Evolutionary conservation across 768 basidiomycete species (phyloP), one percentile per base, ranked within the genome.

Genomic region (Holtermanniella nyarrowii): DNA sequence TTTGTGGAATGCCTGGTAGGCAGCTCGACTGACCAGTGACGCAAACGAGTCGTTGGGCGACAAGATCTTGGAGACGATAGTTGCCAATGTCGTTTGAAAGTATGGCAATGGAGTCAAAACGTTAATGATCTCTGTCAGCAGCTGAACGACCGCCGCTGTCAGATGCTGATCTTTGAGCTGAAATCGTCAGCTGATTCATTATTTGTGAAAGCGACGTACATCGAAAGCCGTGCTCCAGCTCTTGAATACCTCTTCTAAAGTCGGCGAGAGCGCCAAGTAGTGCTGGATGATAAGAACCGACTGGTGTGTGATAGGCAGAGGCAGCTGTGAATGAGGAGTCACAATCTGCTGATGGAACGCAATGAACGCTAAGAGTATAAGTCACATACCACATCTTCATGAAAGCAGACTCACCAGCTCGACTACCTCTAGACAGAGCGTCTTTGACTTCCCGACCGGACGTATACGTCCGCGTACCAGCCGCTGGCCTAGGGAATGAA

Each of bases 331-430:
- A 41, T 64, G 45, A 0, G 60, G 55, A 4, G 65, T 59, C 24
- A 55, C 50, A 14, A 71, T 65, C 50, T 71, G 69, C 52, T 66
- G 62, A 40, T 65, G 55, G 20, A 71, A 59, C 4, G 67, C 56
- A 12, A 62, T 57, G 18, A 71, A 51, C 3, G 69, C 67, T 71
- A 44, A 11, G 18, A 21, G 44, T 1, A 14, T 25, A 12, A 2
- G 31, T 49, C 18, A 57, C 3, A 23, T 42, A 18, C 20, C 10
- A 5, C 24, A 23, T 16, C 21, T 23, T 16, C 1, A 20, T 42
- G 44, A 21, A 14, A 24, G 13, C 12, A 26, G 12, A 58, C 69
- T 46, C 44, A 70, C 69, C 54, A 52, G 64, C 62, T 26, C 59
- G 54, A 40, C 56, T 54, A 14, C 58, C 63, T 4, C 58, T 55